Conservation (phyloP, 2,329 filamentous ascomycete species). For the Trichoderma koningii region DNA sequence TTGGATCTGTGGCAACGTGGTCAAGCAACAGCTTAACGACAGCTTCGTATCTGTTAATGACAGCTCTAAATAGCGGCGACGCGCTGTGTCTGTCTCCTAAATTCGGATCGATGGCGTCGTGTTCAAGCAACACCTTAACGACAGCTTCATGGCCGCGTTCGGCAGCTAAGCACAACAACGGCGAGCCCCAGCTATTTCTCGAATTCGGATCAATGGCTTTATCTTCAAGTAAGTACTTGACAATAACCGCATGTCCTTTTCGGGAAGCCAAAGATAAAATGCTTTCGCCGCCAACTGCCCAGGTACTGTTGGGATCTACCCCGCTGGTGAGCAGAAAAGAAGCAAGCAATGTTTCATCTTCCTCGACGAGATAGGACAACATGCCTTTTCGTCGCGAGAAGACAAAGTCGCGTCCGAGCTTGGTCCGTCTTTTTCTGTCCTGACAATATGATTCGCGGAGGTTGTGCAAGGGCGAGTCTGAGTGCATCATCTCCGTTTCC, state of each 20-base stretch:
- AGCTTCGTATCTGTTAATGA: no score
- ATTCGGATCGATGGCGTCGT: not conserved
- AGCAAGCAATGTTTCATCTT: not conserved
- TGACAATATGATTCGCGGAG: not conserved
- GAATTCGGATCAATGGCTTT: not conserved
- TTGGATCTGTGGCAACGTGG: not conserved
- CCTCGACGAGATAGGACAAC: not conserved
- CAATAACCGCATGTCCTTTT: not conserved
- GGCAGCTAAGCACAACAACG: not conserved
- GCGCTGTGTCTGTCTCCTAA: no score
- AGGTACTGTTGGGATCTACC: not conserved
- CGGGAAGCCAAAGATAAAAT: not conserved
- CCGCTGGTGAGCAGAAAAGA: not conserved
- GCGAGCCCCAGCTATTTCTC: not conserved
- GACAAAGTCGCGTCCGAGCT: fast-evolving
- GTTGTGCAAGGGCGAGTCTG: not conserved
- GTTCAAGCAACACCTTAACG: not conserved
- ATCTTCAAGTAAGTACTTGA: not conserved
- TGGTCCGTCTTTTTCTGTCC: not conserved
- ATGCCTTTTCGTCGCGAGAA: not conserved
- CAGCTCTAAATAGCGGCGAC: no score
- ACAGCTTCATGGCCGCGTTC: not conserved
- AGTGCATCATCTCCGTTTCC: not conserved
- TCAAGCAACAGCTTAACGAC: no score
- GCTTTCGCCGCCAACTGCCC: not conserved